phyloP scores from a whole-genome alignment of 2,329 filamentous ascomycete genomes.

The Magnaporthiopsis incrustans region DNA sequence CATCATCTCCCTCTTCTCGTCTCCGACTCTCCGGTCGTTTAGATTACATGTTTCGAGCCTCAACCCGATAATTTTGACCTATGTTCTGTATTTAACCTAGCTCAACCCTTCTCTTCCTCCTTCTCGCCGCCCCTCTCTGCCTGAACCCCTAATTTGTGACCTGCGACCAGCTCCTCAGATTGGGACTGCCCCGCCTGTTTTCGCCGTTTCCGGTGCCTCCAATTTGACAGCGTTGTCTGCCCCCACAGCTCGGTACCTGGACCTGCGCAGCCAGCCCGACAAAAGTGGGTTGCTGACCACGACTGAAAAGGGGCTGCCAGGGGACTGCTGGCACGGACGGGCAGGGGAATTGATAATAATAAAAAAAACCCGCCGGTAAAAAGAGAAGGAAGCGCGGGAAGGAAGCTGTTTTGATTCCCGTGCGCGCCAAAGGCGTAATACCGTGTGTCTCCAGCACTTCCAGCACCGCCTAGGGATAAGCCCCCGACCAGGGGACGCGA shows the following conservation, averaged over 20 bases:
- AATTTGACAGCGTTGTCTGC: not conserved
- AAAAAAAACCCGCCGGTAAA: not conserved
- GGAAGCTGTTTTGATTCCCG: not conserved
- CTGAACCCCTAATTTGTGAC: not conserved
- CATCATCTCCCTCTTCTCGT: no score
- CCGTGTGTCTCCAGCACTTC: not conserved
- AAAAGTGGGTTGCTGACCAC: not conserved
- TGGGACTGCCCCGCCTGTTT: not conserved
- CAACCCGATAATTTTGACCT: no score
- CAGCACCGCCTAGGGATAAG: not conserved
- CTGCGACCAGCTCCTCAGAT: not conserved
- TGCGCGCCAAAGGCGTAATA: no score
- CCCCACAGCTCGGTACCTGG: not conserved
- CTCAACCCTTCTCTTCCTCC: not conserved
- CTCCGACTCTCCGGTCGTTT: not conserved
- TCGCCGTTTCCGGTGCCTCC: not conserved
- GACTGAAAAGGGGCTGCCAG: slow-evolving; percentile 1
- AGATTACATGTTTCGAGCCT: not conserved
- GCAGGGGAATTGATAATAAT: no score
- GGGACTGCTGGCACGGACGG: not conserved
- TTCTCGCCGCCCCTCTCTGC: not conserved
- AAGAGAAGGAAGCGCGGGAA: not conserved
- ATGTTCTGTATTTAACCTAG: no score
- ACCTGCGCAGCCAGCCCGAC: not conserved
- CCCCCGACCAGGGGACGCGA: not conserved